A percentile compares a stretch with the other conserved stretches of the same genome.
phyloP scores from a whole-genome alignment of 306 rosid genomes.

The Fagus sylvatica region DNA sequence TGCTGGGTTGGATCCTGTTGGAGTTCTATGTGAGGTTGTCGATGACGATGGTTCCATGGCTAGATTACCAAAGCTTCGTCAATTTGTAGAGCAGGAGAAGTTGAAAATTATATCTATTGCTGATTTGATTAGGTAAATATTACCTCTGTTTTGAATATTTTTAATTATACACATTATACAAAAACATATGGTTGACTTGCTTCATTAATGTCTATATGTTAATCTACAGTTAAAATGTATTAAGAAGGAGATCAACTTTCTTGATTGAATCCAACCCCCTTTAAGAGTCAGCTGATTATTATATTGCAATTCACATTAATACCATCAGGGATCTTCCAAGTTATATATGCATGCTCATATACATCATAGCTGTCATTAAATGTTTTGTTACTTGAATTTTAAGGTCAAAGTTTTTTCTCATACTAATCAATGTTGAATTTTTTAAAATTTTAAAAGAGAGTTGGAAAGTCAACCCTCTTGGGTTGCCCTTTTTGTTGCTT shows the following conservation, averaged over 20 bases:
- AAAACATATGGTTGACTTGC: background rate
- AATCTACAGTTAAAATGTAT: background rate
- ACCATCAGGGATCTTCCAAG: background rate
- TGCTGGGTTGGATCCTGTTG: constrained; percentile 83
- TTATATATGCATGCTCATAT: background rate
- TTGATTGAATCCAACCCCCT: background rate
- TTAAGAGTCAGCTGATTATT: background rate
- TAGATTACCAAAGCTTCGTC: constrained; percentile 83
- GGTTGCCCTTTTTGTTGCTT: constrained; percentile 3
- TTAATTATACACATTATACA: background rate
- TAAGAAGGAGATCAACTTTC: background rate
- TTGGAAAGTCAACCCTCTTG: background rate
- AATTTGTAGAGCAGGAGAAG: constrained; percentile 66
- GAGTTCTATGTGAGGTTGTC: constrained; percentile 86
- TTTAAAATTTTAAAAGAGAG: background rate
- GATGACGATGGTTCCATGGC: constrained; percentile 99
- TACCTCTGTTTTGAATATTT: constrained; percentile 9
- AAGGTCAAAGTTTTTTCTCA: background rate
- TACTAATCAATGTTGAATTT: background rate
- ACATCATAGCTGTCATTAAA: background rate
- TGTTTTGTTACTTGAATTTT: background rate
- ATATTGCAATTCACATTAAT: background rate
- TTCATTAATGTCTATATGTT: background rate
- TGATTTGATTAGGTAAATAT: constrained; percentile 77
- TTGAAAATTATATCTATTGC: constrained; percentile 90